Percentiles rank a stretch among this genome's conserved stretches.
Conservation (phyloP, 208 protist genomes). For the Novymonas esmeraldas region DNA sequence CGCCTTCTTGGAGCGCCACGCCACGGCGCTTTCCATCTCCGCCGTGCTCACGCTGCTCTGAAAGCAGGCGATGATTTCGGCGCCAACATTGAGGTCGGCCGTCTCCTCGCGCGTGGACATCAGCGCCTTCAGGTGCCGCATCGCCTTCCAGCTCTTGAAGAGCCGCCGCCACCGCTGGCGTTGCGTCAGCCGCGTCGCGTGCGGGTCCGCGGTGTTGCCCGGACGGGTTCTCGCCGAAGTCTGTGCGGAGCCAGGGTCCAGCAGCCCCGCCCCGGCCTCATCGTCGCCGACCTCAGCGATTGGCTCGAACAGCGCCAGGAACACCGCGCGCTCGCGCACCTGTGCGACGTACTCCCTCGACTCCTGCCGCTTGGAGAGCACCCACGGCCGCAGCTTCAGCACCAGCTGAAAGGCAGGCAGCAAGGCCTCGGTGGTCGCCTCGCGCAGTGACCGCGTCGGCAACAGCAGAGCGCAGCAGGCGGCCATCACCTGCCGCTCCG, state of each 20-base stretch:
- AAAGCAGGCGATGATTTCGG: slow-evolving; percentile 72
- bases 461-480: slow-evolving; percentile 81
- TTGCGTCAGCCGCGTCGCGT: slow-evolving; percentile 31
- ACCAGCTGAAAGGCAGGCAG: slow-evolving; percentile 67
- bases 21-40: slow-evolving; percentile 55
- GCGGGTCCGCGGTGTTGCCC: slow-evolving; percentile 1
- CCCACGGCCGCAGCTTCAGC: slow-evolving; percentile 73
- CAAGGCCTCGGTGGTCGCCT: slow-evolving; percentile 46
- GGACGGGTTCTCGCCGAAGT: not conserved
- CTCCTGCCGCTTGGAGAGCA: slow-evolving; percentile 82
- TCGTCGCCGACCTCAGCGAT: slow-evolving; percentile 20
- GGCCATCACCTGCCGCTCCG: slow-evolving; percentile 85
- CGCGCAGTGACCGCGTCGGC: slow-evolving; percentile 53
- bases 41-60: slow-evolving; percentile 60
- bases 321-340: slow-evolving; percentile 64
- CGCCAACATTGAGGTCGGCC: slow-evolving; percentile 33
- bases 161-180: slow-evolving; percentile 77
- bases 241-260: not conserved
- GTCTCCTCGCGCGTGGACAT: slow-evolving; percentile 61
- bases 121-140: slow-evolving; percentile 74
- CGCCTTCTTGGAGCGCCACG: slow-evolving; percentile 60
- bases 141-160: slow-evolving; percentile 85
- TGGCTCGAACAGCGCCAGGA: slow-evolving; percentile 86
- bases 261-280: not conserved
- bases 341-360: slow-evolving; percentile 50